Percentiles rank a stretch among this genome's conserved stretches.
Evolutionary conservation across 2,329 filamentous ascomycete genomes (phyloP).

Genomic region (Alternaria postmessia): DNA sequence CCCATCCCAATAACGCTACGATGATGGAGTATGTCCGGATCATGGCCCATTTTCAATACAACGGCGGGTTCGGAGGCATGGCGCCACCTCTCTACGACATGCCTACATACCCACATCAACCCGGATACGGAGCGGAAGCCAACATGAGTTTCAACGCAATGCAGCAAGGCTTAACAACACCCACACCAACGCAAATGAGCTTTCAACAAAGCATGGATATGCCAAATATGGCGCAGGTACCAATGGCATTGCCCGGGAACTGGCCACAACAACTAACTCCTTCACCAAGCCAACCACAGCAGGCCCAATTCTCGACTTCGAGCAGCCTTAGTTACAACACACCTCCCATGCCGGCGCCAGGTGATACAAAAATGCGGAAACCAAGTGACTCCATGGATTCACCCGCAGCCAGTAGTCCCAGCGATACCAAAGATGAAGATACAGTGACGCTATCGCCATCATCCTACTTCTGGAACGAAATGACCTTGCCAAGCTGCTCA

Average conservation of each 20-base stretch:
- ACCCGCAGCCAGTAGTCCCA: conserved; percentile 38
- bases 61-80: conserved; percentile 42
- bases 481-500: conserved; percentile 54
- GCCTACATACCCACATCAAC: conserved; percentile 46
- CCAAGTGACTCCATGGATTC: conserved; percentile 21
- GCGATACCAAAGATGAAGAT: conserved; percentile 43
- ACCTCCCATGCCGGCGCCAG: conserved; percentile 17
- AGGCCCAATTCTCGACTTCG: conserved; percentile 27
- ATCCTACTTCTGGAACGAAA: conserved; percentile 49
- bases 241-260: conserved; percentile 22
- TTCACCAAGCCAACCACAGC: conserved; percentile 19
- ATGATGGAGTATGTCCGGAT: conserved; percentile 63
- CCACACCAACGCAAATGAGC: conserved; percentile 27
- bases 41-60: conserved; percentile 49
- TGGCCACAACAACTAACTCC: conserved; percentile 37
- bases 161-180: conserved; percentile 27
- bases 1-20: conserved; percentile 72
- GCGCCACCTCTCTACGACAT: conserved; percentile 46
- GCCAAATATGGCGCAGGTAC: conserved; percentile 27
- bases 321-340: conserved; percentile 15
- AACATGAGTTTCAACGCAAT: conserved; percentile 25
- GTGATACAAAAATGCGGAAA: conserved; percentile 20
- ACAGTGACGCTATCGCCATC: conserved; percentile 48
- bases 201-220: conserved; percentile 33
- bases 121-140: conserved; percentile 40